phyloP scores from a whole-genome alignment of 352 stramenopile species.

The Globisporangium sylvaticum region DNA sequence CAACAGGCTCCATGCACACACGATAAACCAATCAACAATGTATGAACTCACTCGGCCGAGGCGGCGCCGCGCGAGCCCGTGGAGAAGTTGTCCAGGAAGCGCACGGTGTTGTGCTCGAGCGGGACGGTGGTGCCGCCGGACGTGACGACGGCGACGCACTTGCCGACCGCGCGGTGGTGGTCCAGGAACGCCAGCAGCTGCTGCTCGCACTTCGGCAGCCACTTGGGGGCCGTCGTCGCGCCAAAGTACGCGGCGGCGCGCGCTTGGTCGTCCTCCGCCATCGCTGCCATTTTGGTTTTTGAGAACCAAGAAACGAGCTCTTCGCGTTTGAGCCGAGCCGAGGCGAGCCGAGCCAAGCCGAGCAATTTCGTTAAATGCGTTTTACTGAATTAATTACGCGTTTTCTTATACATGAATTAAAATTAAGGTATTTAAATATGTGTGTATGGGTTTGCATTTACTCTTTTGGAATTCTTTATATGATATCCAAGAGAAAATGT shows the following conservation, averaged over 20 bases:
- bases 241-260: slow-evolving; percentile 52
- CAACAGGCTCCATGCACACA: too few species aligned
- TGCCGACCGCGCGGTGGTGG: slow-evolving; percentile 55
- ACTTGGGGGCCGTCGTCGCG: slow-evolving; percentile 37
- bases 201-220: slow-evolving; percentile 29
- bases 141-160: slow-evolving; percentile 91
- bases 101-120: slow-evolving; percentile 93
- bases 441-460: too few species aligned
- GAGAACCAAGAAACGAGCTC: neutral
- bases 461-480: too few species aligned
- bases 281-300: neutral
- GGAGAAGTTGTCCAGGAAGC: slow-evolving; percentile 98
- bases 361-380: too few species aligned
- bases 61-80: slow-evolving; percentile 90
- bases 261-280: slow-evolving; percentile 9
- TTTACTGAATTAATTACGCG: too few species aligned
- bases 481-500: too few species aligned
- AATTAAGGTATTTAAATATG: neutral
- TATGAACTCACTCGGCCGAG: slow-evolving; percentile 52
- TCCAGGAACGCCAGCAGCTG: slow-evolving; percentile 59
- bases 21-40: neutral
- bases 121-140: slow-evolving; percentile 94
- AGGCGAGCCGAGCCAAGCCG: too few species aligned
- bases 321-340: neutral
- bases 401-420: too few species aligned